Evolutionary conservation across 352 stramenopile genomes (phyloP).

Genomic region (Phytophthora fragariaefolia): DNA sequence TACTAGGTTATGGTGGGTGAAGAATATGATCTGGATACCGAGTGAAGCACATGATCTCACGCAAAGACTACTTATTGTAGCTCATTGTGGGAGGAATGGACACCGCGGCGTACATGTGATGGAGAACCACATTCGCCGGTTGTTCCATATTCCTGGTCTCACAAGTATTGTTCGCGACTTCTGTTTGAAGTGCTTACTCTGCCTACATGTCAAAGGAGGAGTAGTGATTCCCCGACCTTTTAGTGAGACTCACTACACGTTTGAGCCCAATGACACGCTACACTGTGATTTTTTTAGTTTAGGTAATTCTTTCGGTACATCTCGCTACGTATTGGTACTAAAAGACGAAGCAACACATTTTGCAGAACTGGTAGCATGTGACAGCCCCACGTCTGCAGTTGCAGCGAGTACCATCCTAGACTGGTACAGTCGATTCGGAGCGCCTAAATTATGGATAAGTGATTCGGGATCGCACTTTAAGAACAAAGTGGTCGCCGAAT

Average conservation of each 20-base stretch:
- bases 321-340: neutral
- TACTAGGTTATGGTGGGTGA: neutral
- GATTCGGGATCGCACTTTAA: conserved; percentile 41
- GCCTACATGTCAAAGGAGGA: neutral
- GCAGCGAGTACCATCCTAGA: conserved; percentile 7
- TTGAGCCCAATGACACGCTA: neutral
- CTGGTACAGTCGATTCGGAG: conserved; percentile 14
- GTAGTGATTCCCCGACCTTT: neutral
- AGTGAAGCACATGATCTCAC: neutral
- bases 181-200: neutral
- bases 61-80: neutral
- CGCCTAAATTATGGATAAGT: conserved; percentile 29
- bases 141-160: neutral
- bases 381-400: conserved; percentile 13
- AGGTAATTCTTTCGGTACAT: neutral
- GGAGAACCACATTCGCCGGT: neutral
- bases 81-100: neutral
- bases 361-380: neutral
- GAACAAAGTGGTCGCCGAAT: conserved; percentile 27
- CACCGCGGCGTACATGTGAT: neutral
- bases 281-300: neutral
- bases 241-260: neutral
- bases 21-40: neutral
- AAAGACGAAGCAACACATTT: neutral
- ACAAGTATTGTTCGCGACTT: neutral